Conservation (phyloP, 148 eudicot species). For the Fagopyrum tataricum region DNA sequence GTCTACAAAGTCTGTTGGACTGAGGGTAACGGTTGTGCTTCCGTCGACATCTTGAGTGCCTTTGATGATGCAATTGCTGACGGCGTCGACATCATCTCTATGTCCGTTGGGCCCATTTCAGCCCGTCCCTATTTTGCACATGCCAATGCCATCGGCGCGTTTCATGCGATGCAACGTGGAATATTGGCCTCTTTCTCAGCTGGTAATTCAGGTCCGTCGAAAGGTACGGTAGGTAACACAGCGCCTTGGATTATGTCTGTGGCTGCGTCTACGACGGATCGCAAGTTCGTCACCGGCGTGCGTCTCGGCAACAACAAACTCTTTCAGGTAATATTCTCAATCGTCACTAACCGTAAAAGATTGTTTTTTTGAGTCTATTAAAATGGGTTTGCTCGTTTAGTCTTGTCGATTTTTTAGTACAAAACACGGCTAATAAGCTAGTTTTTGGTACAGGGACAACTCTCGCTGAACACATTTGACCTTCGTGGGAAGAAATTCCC, state of each 20-base stretch:
- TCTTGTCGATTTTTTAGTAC: neutral
- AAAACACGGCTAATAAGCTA: no score
- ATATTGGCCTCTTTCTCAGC: constrained; percentile 30
- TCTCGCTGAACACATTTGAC: neutral
- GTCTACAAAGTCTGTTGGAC: constrained; percentile 38
- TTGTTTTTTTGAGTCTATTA: no score
- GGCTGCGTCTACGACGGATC: constrained; percentile 40
- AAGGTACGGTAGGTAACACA: constrained; percentile 32
- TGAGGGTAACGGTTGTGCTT: constrained; percentile 9
- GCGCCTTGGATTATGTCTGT: constrained; percentile 49
- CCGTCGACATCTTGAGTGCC: constrained; percentile 22
- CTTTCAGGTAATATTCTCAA: constrained; percentile 13
- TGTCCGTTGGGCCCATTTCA: constrained; percentile 22
- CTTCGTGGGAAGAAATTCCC: neutral
- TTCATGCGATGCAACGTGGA: constrained; percentile 36
- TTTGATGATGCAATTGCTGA: constrained; percentile 59
- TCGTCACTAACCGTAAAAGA: no score
- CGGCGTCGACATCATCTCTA: constrained; percentile 47
- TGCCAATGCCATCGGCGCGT: constrained; percentile 25
- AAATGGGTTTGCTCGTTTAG: no score
- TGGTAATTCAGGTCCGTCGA: constrained; percentile 18
- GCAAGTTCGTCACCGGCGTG: constrained; percentile 29
- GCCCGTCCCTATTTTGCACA: neutral
- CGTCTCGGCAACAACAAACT: constrained; percentile 26
- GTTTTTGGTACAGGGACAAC: neutral